Base-by-base conservation (phyloP, 257 asterid species). In the Solanum sejunctum region DNA sequence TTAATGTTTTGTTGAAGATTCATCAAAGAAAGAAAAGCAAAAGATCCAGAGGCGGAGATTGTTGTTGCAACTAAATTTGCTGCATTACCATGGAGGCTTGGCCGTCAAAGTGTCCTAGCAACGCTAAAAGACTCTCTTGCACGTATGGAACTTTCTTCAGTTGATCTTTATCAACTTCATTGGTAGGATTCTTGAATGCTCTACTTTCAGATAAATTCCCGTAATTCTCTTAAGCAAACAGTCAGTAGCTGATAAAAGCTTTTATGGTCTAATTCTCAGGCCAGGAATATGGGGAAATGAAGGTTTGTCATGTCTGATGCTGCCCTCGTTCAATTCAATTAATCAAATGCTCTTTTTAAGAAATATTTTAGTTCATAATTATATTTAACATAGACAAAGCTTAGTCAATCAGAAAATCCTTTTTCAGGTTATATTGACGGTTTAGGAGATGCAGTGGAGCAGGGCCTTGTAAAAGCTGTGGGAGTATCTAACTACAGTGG, bases 261-360 rank as follows among this genome's bases (percentile, higher is more conserved):
- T 72, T 80, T 47, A 21, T 75, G 21, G 18, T 32, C 69, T 79
- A 82, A 47, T 82, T 88, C 91, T 84, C 98, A 96, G 99, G 99
- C 98, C 99, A 4, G 98, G 99, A 82, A 84, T 96, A 87, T 96
- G 99, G 98, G 99, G 98, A 93, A 96, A 96, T 77, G 98, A 93
- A 96, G 99, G 99, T 95, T 88, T 82, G 47, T 43, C 86, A 84
- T 87, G 49, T 55, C 51, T 87, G 82, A 52, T 51, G 3, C 39
- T 51, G 3, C 39, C 69, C 15, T 87, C 84, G 78, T 61, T 47
- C 61, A 41, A 20, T 84, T 86, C 73, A 47, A 7, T 61, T 49
- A 77, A 75, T 66, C 75, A 66, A n/a, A 16, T 66, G 18, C 12
- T 6, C 39, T 28, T 66, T 7, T 32, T 28, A 21, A n/a, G 28